Conservation (phyloP, 768 basidiomycete genomes). For the Suillus subaureus region DNA sequence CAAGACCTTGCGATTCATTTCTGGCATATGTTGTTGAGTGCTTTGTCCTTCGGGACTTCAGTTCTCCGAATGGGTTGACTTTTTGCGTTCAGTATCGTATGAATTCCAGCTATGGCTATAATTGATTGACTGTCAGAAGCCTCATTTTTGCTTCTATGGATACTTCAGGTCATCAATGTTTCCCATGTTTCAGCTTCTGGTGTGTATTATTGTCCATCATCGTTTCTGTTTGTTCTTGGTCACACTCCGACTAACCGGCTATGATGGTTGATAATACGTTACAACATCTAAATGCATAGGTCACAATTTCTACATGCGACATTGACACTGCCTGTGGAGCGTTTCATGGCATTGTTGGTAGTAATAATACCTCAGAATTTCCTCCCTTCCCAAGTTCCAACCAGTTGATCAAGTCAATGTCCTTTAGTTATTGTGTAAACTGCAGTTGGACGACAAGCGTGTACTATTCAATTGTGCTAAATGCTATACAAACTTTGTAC, state of each 20-base stretch:
- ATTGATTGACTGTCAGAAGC: neutral
- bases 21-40: neutral
- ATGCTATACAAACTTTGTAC: neutral
- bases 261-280: neutral
- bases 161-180: neutral
- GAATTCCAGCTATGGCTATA: neutral
- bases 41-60: neutral
- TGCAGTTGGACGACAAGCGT: neutral
- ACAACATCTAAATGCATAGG: neutral
- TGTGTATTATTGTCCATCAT: neutral
- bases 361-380: neutral
- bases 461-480: neutral
- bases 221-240: neutral
- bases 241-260: neutral
- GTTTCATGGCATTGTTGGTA: neutral
- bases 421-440: neutral
- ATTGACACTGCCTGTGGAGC: neutral
- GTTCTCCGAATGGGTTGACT: neutral
- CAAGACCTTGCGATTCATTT: neutral
- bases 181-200: conserved; percentile 1
- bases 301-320: neutral
- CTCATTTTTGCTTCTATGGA: neutral
- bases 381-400: neutral
- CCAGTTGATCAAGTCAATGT: neutral
- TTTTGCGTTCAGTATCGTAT: conserved; percentile 1